These are phyloP conservation scores for Epichloe gansuensis DNA, from an alignment of 2,329 filamentous ascomycete species.

Conservation along the genomic window DNA sequence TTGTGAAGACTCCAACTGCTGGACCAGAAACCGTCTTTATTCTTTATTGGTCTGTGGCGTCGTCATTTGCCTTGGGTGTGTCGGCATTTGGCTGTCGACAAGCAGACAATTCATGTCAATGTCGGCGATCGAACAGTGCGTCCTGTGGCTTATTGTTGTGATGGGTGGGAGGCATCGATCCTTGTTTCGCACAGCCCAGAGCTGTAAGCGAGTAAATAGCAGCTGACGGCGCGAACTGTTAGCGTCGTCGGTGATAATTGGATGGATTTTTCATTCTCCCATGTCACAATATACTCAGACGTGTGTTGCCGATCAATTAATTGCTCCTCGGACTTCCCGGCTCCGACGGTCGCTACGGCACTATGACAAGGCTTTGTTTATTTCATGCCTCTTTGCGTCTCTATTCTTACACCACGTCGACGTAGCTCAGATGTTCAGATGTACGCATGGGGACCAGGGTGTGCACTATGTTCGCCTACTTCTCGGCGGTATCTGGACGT, in stretches of 20 bases:
- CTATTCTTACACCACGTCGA: background rate
- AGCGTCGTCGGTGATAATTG: background rate
- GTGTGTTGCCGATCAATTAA: background rate
- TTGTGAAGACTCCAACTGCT: background rate
- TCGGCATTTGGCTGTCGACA: background rate
- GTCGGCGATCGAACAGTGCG: background rate
- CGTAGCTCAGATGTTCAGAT: background rate
- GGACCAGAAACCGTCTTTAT: background rate
- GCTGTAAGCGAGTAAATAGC: background rate
- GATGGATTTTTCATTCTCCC: background rate
- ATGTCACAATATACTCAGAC: constrained; percentile 2
- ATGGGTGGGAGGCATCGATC: background rate
- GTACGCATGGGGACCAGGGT: too few species aligned
- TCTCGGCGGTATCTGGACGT: too few species aligned
- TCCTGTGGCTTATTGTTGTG: background rate
- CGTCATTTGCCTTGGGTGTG: background rate
- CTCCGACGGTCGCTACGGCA: background rate
- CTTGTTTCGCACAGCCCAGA: background rate
- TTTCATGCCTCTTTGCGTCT: background rate
- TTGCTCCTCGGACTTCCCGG: background rate
- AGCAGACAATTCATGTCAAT: background rate
- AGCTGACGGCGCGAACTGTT: background rate
- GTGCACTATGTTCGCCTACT: too few species aligned
- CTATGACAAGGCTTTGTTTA: background rate
- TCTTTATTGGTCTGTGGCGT: background rate